These are phyloP conservation scores for Aspergillus brasiliensis DNA, from an alignment of 2,329 filamentous ascomycete species.

Conservation along the genomic window DNA sequence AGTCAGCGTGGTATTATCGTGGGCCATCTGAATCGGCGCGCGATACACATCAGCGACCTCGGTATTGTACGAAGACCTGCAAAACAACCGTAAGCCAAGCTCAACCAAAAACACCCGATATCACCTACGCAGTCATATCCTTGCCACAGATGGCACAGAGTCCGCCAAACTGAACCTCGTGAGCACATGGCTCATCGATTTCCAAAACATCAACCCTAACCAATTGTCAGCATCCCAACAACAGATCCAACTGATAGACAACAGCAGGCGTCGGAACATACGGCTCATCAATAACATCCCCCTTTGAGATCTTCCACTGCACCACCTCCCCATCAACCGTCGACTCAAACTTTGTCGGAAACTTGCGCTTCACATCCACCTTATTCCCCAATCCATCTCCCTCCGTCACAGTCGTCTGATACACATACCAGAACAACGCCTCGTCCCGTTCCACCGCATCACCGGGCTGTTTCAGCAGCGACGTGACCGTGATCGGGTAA, in stretches of 20 bases:
- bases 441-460: slow-evolving; percentile 76
- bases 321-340: slow-evolving; percentile 78
- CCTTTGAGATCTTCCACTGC: slow-evolving; percentile 68
- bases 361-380: slow-evolving; percentile 67
- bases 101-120: not conserved
- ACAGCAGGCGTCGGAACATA: slow-evolving; percentile 30
- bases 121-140: slow-evolving; percentile 80
- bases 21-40: slow-evolving; percentile 91
- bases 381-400: slow-evolving; percentile 74
- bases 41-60: slow-evolving; percentile 77
- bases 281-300: slow-evolving; percentile 47
- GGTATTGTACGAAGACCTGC: slow-evolving; percentile 73
- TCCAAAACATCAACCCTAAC: slow-evolving; percentile 64
- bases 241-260: not conserved
- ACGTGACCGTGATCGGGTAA: slow-evolving; percentile 91
- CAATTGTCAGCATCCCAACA: slow-evolving; percentile 26
- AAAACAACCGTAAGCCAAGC: not conserved
- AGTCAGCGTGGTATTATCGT: slow-evolving; percentile 83
- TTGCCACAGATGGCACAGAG: slow-evolving; percentile 91
- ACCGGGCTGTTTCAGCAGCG: slow-evolving; percentile 74
- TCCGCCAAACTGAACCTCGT: slow-evolving; percentile 87
- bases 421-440: slow-evolving; percentile 82
- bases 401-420: slow-evolving; percentile 70
- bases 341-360: slow-evolving; percentile 78
- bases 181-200: slow-evolving; percentile 87